These are phyloP conservation scores for Albifimbria verrucaria DNA, from an alignment of 2,329 filamentous ascomycete genomes.

Conservation along the genomic window DNA sequence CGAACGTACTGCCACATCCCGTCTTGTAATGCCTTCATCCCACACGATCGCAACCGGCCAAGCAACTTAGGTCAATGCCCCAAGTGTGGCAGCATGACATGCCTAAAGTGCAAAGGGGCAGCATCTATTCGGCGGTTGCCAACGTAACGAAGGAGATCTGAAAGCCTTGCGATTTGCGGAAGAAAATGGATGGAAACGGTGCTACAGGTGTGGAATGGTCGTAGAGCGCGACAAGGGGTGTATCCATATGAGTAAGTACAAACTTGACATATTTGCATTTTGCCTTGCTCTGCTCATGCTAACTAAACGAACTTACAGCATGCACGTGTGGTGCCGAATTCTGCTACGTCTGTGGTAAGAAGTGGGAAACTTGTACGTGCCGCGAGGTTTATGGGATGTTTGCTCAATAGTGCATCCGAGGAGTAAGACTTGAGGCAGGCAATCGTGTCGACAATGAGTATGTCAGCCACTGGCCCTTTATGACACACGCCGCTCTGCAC, in stretches of 20 bases:
- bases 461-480: no score
- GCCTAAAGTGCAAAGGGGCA: slow-evolving; percentile 44
- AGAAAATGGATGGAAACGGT: slow-evolving; percentile 46
- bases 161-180: slow-evolving; percentile 36
- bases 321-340: slow-evolving; percentile 42
- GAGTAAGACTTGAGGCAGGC: no score
- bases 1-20: slow-evolving; percentile 47
- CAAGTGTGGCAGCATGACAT: slow-evolving; percentile 43
- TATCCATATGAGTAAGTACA: slow-evolving; percentile 50
- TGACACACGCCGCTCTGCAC: no score
- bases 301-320: slow-evolving; percentile 20
- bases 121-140: slow-evolving; percentile 23
- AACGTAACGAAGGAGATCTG: slow-evolving; percentile 37
- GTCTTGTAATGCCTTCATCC: slow-evolving; percentile 46
- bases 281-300: not conserved
- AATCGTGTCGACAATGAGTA: no score
- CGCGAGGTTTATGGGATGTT: no score
- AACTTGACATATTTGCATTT: no score
- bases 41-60: slow-evolving; percentile 20
- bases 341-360: slow-evolving; percentile 39
- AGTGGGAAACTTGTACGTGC: slow-evolving; percentile 36
- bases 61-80: slow-evolving; percentile 38
- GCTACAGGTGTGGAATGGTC: slow-evolving; percentile 42
- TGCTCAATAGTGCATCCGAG: no score
- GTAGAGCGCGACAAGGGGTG: slow-evolving; percentile 46